Base-by-base conservation (phyloP, 306 rosid species). In the Arachis stenosperma region DNA sequence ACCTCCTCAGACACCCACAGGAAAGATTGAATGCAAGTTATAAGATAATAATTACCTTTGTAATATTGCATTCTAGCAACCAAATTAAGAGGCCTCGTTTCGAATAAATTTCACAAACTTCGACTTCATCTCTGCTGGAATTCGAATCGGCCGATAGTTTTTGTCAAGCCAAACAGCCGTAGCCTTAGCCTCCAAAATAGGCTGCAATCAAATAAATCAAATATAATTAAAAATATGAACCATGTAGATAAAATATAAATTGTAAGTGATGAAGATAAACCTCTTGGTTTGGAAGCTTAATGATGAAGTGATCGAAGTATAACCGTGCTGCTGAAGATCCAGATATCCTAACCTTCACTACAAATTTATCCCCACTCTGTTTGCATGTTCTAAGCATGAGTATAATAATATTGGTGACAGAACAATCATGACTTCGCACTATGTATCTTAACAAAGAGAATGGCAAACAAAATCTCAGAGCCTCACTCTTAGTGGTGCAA, bases 401-500 rank as follows among this genome's bases (percentile, higher is more conserved):
- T 84, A 50, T 15, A 73, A 17, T 17, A 40, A 69, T 47, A 59
- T 36, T 7, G 75, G 74, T 14, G 58, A 60, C 55, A 64, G 33
- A 73, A 47, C 44, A 56, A 58, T 59, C 67, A 64, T 71, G 40
- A 50, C 48, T 57, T 27, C 22, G 12, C 17, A 60, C 55, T 36
- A 42, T 55, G 47, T 41, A 65, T 48, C 46, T 47, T 51, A 50
- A 70, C 39, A 22, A 41, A 59, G 58, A 74, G 65, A 50, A 58
- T 47, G 67, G 37, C 69, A 5, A 2, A 74, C 41, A 67, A 60
- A 33, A 51, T 52, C 7, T 30, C 52, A 39, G 9, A 81, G 70
- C 52, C 92, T 73, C 85, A 91, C 99, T 86, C 82, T 88, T 44
- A 94, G 83, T 54, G 97, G 95, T 30, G 96, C 92, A 75, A 94